Base-by-base conservation (phyloP, 1,284 basidiomycete species). In the Trichosporon inkin region DNA sequence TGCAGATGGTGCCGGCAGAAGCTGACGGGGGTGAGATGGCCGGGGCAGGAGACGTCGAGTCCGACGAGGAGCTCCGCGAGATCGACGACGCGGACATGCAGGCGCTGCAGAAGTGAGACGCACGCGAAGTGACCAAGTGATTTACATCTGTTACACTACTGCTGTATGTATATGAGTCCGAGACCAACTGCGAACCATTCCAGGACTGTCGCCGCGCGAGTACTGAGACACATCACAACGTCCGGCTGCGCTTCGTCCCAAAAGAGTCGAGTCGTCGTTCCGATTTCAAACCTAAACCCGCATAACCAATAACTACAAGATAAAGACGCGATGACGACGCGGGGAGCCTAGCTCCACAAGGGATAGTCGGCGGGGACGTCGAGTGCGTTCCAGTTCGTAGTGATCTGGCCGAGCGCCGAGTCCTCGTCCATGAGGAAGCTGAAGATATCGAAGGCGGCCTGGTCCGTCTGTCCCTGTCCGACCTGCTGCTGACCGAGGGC, bases 351-450 rank as follows among this genome's bases (percentile, higher is more conserved):
- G 55, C 68, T 72, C 73, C 73, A 76, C 39, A 76, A 52, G 8
- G 69, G 67, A 58, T 70, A 73, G 60, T 76, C 74, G 20, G 72
- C 54, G 2, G 74, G 74, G 7, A 74, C 66, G 17, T 76, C 74
- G 54, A 73, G 62, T 19, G 65, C 63, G 55, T 71, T 71, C 72
- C 70, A 73, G 20, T 54, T 61, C 47, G 62, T 67, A 10, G 61
- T 64, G 35, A 64, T 44, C 36, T 56, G 38, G 16, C 66, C 64
- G 13, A 71, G 54, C 5, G 67, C 68, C 22, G 71, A 72, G 60
- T 74, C 73, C 53, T 76, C 74, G 64, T 77, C 73, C 73, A 77
- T 74, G 62, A 76, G 63, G 61, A 75, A 77, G 20, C 65, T 72
- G 57, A 77, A 73, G 32, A 77, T 64, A 62, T 77, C 75, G 60